A percentile compares a stretch with the other conserved stretches of the same genome.
Evolutionary conservation across 2,329 filamentous ascomycete species (phyloP).

Genomic region (Pestalotiopsis sp.): DNA sequence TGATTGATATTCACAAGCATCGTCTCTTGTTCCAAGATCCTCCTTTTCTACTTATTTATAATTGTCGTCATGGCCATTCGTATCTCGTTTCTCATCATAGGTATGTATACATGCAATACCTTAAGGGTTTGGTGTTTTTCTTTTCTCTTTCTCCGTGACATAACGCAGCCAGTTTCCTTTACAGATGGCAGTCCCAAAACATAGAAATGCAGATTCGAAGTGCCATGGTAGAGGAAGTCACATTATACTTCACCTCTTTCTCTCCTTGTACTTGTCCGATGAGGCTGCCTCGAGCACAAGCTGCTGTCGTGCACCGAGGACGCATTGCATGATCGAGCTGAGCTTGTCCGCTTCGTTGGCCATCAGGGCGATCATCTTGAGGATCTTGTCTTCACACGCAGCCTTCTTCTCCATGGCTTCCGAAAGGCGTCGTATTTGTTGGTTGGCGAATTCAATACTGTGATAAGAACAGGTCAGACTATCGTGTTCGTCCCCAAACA

Average conservation of each 20-base stretch:
- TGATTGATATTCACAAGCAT: no score
- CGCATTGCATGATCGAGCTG: neutral
- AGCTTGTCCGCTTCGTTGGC: neutral
- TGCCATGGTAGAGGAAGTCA: neutral
- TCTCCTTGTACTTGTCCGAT: neutral
- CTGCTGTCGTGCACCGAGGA: slow-evolving; percentile 5
- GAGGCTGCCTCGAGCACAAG: neutral
- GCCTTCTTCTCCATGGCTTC: slow-evolving; percentile 15
- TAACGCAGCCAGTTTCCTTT: neutral
- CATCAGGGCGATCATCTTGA: slow-evolving; percentile 4
- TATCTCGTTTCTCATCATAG: no score
- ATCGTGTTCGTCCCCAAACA: neutral
- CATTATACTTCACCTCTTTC: neutral
- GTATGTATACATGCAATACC: no score
- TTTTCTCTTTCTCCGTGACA: no score
- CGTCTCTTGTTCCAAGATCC: no score
- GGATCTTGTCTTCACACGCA: slow-evolving; percentile 11
- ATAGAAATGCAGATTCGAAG: neutral
- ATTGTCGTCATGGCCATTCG: no score
- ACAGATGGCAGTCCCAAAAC: neutral
- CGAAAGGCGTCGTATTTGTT: slow-evolving; percentile 9
- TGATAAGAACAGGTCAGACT: neutral
- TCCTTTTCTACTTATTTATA: no score
- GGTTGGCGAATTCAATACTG: neutral
- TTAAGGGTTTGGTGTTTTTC: no score